Base-by-base conservation (phyloP, 208 protist genomes). In the Polymyxa betae region DNA sequence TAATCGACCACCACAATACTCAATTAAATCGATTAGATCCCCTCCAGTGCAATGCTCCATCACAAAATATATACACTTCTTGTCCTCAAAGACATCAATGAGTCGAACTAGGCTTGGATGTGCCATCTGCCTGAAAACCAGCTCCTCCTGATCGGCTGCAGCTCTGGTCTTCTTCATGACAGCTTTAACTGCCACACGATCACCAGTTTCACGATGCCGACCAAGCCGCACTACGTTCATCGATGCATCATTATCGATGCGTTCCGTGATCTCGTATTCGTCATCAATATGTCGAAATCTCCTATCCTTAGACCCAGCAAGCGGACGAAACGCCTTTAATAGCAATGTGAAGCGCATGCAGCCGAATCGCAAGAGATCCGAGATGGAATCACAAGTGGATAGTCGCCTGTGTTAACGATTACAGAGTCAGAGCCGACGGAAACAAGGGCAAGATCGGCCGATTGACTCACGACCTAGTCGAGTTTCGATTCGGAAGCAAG, bases 81-180 rank as follows among this genome's bases (percentile, higher is more conserved):
- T 82, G 35, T 82, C 72, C 72, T 82, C 72, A 82, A 45, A 82
- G 5, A 82, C 72, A n/a, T 82, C 72, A 43, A 82, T 43, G 12
- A 82, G 40, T 35, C n/a, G n/a, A 43, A 82, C 72, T 35, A 82
- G n/a, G 35, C 40, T 82, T 20, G n/a, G 35, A 43, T 82, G 72
- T 16, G n/a, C 35, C 72, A 82, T 82, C n/a, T 45, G 72, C 40
- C n/a, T 35, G 40, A 82, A 82, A 20, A 82, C 72, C 10, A 43
- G 5, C 72, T 82, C 72, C n/a, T 82, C 72, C n/a, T 82, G 72
- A n/a, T 82, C 72, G 35, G 16, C 35, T 43, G n/a, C 10, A 35
- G n/a, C 12, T n/a, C 72, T 5, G 12, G n/a, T 40, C 35, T 43
- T 35, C n/a, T 82, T 82, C 35, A 82, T 5, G 16, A 82, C 72